A percentile compares a stretch with the other conserved stretches of the same genome.
These are phyloP conservation scores for Yarrowia bubula DNA, from an alignment of 805 yeast genomes.

Conservation along the genomic window DNA sequence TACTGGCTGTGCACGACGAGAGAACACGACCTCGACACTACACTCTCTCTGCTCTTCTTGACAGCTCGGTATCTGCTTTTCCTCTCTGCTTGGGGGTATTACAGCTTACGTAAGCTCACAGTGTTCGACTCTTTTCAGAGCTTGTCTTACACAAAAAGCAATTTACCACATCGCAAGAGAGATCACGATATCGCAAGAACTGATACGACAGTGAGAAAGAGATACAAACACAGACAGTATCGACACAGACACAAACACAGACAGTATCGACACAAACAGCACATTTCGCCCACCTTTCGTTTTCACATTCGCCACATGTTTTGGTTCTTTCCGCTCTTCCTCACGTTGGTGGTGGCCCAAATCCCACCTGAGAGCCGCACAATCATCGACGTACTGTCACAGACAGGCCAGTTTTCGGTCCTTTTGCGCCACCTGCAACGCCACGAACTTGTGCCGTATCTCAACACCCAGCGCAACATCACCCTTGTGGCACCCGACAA, in stretches of 20 bases:
- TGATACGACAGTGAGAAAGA: too few relatives aligned
- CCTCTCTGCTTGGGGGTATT: too few relatives aligned
- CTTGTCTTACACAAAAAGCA: too few relatives aligned
- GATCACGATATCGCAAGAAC: too few relatives aligned
- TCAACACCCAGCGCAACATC: constrained; percentile 59
- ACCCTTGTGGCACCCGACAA: constrained; percentile 81
- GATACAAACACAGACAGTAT: too few relatives aligned
- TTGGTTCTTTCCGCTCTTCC: neutral
- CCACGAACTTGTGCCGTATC: constrained; percentile 57
- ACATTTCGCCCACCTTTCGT: neutral
- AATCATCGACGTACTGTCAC: constrained; percentile 65
- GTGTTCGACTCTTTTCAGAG: too few relatives aligned
- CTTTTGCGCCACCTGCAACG: constrained; percentile 62
- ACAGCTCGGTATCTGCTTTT: too few relatives aligned
- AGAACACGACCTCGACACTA: neutral
- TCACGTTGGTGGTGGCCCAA: neutral
- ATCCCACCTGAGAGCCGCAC: constrained; percentile 39
- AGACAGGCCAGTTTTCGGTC: constrained; percentile 63
- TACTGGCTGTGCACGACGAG: neutral
- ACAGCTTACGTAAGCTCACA: too few relatives aligned
- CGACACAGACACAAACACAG: too few relatives aligned
- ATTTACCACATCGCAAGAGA: too few relatives aligned
- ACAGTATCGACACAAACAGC: neutral
- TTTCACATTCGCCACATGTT: neutral
- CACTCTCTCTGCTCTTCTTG: too few relatives aligned